Conservation (phyloP, 306 rosid genomes). For the Prunus mira region DNA sequence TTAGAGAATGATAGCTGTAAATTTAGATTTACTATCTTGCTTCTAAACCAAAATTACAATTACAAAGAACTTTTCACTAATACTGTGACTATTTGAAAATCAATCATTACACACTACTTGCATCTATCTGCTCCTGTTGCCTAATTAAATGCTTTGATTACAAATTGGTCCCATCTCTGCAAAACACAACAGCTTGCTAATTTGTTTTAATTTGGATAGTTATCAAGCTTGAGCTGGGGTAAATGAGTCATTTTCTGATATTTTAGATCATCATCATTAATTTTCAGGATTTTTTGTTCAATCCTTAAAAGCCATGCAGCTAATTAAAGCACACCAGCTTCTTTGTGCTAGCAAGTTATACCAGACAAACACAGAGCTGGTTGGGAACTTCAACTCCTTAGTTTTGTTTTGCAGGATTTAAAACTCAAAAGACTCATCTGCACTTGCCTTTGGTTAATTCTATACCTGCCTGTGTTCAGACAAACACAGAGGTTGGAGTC, state of each 20-base stretch:
- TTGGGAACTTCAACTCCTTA: background rate
- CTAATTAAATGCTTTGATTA: background rate
- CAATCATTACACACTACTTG: background rate
- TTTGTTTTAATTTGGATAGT: background rate
- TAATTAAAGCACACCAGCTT: background rate
- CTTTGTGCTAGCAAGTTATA: background rate
- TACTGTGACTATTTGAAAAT: background rate
- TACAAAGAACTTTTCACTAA: background rate
- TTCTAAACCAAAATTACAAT: slow-evolving; percentile 16
- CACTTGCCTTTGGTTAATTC: background rate
- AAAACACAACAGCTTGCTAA: background rate
- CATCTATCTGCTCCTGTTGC: background rate
- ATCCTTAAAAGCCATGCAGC: slow-evolving; percentile 3
- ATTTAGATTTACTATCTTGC: background rate
- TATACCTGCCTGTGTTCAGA: too few relatives aligned
- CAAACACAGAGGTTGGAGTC: too few relatives aligned
- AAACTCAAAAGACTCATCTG: background rate
- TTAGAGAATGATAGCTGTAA: background rate
- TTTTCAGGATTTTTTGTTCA: slow-evolving; percentile 6
- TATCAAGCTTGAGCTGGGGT: slow-evolving; percentile 5
- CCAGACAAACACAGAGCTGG: background rate
- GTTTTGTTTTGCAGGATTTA: background rate
- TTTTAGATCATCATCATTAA: background rate
- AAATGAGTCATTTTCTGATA: background rate
- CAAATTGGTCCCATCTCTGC: slow-evolving; percentile 9